Conservation (phyloP, 805 yeast genomes). For the Millerozyma acaciae region DNA sequence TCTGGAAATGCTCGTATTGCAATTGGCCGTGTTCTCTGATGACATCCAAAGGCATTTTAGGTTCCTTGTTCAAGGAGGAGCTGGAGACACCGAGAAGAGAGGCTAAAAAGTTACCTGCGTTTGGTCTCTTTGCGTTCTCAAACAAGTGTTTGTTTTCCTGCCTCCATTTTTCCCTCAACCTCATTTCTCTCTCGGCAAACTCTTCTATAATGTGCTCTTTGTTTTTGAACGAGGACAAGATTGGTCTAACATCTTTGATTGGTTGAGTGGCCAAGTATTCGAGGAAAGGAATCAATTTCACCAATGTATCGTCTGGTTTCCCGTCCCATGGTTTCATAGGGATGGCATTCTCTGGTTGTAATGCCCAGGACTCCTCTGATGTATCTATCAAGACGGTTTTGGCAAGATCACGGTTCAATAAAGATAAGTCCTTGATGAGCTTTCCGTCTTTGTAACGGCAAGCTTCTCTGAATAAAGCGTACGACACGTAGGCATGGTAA, state of each 20-base stretch:
- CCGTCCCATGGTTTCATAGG: conserved; percentile 87
- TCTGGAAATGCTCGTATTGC: conserved; percentile 78
- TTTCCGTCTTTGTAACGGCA: conserved; percentile 87
- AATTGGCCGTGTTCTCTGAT: conserved; percentile 91
- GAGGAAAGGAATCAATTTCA: conserved; percentile 83
- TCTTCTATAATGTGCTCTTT: conserved; percentile 69
- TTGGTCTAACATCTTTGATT: conserved; percentile 85
- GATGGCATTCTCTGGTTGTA: conserved; percentile 95
- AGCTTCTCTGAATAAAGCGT: conserved; percentile 86
- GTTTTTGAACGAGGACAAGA: conserved; percentile 68
- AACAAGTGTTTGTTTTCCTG: conserved; percentile 45
- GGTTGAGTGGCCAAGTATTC: conserved; percentile 91
- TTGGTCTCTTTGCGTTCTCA: conserved; percentile 27
- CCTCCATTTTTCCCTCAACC: conserved; percentile 68
- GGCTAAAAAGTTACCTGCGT: conserved; percentile 52
- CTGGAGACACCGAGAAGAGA: conserved; percentile 61
- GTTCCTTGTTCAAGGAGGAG: conserved; percentile 42
- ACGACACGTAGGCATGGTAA: conserved; percentile 80
- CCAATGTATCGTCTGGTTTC: conserved; percentile 69
- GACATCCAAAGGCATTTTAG: conserved; percentile 80
- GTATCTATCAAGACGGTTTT: conserved; percentile 81
- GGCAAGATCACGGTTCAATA: conserved; percentile 84
- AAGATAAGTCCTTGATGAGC: conserved; percentile 81
- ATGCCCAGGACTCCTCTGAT: conserved; percentile 61
- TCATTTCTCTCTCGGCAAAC: conserved; percentile 71